A percentile compares a stretch with the other conserved stretches of the same genome.
These are phyloP conservation scores for Flaveria robusta DNA, from an alignment of 129 eudicot genomes.

Conservation along the genomic window DNA sequence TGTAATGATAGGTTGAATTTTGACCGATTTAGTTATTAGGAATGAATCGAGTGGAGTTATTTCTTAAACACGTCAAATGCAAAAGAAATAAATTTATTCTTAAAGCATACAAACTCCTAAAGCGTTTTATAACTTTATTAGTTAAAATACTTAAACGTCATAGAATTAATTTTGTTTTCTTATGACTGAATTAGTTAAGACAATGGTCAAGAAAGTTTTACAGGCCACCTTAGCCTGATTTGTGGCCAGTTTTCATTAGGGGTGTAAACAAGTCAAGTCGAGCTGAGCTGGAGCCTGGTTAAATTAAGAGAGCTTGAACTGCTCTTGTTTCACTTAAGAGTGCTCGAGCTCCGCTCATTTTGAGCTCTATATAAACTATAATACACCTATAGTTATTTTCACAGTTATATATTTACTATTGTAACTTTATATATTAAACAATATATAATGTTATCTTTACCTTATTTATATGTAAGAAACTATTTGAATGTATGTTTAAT, in stretches of 20 bases:
- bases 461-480: background rate
- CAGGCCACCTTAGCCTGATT: background rate
- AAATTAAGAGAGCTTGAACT: background rate
- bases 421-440: background rate
- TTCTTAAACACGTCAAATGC: background rate
- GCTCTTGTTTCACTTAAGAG: background rate
- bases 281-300: background rate
- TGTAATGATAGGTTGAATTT: background rate
- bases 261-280: background rate
- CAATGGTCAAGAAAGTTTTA: background rate
- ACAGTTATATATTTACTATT: background rate
- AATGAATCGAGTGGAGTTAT: background rate
- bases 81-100: background rate
- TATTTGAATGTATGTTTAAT: background rate
- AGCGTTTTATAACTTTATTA: background rate
- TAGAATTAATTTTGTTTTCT: background rate
- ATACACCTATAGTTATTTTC: background rate
- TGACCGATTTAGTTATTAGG: background rate
- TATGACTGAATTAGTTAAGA: background rate
- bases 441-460: background rate
- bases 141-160: background rate
- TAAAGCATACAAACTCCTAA: background rate
- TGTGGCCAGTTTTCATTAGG: background rate
- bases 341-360: too few relatives aligned
- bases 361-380: too few relatives aligned